Evolutionary conservation across 2,329 filamentous ascomycete genomes (phyloP), one percentile per base, ranked within the genome.

Genomic region (Penicillium sp.): DNA sequence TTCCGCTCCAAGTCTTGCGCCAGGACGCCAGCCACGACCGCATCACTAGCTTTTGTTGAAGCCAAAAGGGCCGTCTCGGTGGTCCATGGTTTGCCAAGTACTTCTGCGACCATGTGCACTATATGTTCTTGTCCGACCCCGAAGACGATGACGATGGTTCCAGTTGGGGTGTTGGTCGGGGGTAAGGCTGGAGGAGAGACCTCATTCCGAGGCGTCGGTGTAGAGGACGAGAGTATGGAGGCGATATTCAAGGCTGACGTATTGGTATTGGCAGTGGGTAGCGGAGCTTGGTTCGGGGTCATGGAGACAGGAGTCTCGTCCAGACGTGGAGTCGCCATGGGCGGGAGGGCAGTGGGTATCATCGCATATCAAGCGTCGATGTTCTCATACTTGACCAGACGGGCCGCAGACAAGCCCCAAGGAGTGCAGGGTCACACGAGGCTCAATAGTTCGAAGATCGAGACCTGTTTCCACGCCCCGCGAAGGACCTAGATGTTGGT

Each of bases 31-130:
- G 89, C 75, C 7, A 92, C 84, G n/a, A 81, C 63, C 76, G 54
- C 82, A 81, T 61, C 78, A 72, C 60, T 86, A 78, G 44, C 80
- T 73, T 44, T 70, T 60, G 56, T 74, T 75, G 59, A 83, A 74
- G 40, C 79, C 72, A 53, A 75, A 72, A 67, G 87, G 77, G 47
- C 78, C 73, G 74, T 68, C 46, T 81, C 80, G 38, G 85, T 74
- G 51, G 78, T 80, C 71, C 81, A 85, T 18, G 84, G 80, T 66
- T 90, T 88, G 12, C 89, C 88, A 37, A 93, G 72, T 6, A 92
- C 84, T 61, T 92, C 87, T 24, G 88, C 88, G 59, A 91, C 87
- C 29, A 88, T 74, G 20, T 81, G 81, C 25, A 91, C 82, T 55
- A 93, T 88, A 35, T 80, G 78, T 52, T 91, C 85, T 66, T 92